Evolutionary conservation across 2,329 filamentous ascomycete species (phyloP).

Genomic region (Helotiales sp.): DNA sequence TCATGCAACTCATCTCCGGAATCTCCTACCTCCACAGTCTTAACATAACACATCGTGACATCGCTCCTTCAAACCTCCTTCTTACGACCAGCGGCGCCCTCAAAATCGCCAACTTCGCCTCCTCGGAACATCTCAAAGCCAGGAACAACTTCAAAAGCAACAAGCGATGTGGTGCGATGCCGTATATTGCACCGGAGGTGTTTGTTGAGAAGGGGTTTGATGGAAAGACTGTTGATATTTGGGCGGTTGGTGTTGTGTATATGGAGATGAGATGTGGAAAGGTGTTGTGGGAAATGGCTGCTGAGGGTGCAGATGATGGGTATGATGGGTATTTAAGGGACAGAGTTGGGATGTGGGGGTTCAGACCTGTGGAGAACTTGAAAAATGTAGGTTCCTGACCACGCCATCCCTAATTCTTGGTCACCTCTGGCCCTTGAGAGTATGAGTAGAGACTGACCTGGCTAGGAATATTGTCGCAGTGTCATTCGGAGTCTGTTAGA

Average conservation of each 20-base stretch:
- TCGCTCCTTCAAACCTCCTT: conserved; percentile 9
- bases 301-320: conserved; percentile 16
- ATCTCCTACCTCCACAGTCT: conserved; percentile 14
- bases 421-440: too few relatives aligned
- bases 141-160: neutral
- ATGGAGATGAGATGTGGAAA: conserved; percentile 18
- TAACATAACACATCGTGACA: conserved; percentile 14
- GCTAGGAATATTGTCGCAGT: conserved; percentile 10
- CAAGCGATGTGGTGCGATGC: neutral
- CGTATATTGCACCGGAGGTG: conserved; percentile 19
- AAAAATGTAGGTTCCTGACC: conserved; percentile 3
- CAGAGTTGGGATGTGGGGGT: conserved; percentile 12
- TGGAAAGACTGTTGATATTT: conserved; percentile 16
- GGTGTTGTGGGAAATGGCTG: conserved; percentile 16
- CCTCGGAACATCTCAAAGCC: neutral
- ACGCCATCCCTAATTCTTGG: too few relatives aligned
- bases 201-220: conserved; percentile 1
- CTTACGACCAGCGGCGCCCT: neutral
- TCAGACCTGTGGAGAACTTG: conserved; percentile 20
- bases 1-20: conserved; percentile 13
- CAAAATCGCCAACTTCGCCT: conserved; percentile 15
- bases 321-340: conserved; percentile 20
- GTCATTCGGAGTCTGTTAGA: conserved; percentile 5
- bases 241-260: conserved; percentile 15
- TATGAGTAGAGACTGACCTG: neutral